These are phyloP conservation scores for Spergularia bocconei DNA, from an alignment of 148 eudicot species.

Conservation along the genomic window DNA sequence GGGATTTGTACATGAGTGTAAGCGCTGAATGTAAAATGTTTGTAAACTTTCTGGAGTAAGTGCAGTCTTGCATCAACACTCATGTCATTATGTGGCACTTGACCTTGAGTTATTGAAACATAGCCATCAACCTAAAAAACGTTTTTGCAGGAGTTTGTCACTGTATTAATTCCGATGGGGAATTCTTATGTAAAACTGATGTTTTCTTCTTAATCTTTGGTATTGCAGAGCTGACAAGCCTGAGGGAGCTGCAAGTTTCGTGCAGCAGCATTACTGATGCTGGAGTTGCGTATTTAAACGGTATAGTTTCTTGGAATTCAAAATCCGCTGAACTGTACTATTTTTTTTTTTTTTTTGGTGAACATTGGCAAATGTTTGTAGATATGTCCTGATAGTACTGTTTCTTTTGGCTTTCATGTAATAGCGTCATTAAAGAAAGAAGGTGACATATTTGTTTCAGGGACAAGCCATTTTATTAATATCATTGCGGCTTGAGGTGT, in stretches of 20 bases:
- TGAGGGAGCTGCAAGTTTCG: slow-evolving; percentile 41
- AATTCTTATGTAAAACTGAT: not conserved
- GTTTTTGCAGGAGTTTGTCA: not conserved
- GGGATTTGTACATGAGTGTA: not conserved
- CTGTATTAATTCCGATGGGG: not conserved
- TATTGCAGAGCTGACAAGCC: slow-evolving; percentile 29
- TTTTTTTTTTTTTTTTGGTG: too few relatives aligned
- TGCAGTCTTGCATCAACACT: not conserved
- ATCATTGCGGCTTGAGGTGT: not conserved
- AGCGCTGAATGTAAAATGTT: not conserved
- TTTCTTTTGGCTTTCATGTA: not conserved
- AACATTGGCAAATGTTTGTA: too few relatives aligned
- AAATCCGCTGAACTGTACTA: too few relatives aligned
- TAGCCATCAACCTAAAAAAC: not conserved
- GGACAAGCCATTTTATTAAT: not conserved
- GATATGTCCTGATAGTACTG: not conserved
- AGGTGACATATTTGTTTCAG: not conserved
- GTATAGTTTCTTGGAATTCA: slow-evolving; percentile 2
- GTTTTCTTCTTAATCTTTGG: not conserved
- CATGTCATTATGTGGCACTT: not conserved
- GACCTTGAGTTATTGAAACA: not conserved
- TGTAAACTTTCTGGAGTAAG: not conserved
- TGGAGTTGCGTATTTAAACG: slow-evolving; percentile 39
- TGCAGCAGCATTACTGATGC: slow-evolving; percentile 35
- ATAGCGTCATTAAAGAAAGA: not conserved